Percentiles rank a stretch among this genome's conserved stretches.
Evolutionary conservation across 306 rosid genomes (phyloP).

Genomic region (Mimosa bimucronata): DNA sequence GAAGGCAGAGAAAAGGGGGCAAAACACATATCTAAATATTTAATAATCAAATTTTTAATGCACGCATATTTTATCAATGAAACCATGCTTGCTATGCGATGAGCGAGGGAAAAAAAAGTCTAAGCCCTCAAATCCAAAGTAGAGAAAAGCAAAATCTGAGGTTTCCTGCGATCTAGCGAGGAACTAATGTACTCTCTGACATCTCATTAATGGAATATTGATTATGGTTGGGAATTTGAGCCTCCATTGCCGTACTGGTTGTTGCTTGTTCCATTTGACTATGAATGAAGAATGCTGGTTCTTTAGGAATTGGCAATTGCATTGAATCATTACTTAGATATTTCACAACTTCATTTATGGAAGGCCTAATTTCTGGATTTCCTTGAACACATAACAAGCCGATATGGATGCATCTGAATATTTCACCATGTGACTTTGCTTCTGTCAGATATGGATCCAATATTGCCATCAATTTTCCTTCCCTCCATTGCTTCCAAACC

Average conservation of each 20-base stretch:
- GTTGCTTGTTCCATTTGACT: no score
- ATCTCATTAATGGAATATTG: constrained; percentile 1
- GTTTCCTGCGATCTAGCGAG: not conserved
- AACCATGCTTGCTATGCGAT: no score
- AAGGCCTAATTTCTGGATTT: not conserved
- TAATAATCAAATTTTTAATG: not conserved
- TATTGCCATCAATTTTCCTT: not conserved
- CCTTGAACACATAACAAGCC: not conserved
- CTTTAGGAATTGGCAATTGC: not conserved
- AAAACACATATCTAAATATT: no score
- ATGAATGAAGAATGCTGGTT: no score
- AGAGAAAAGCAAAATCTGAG: not conserved
- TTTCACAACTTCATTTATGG: not conserved
- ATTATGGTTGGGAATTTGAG: not conserved
- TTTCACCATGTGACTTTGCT: not conserved
- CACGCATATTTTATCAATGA: no score
- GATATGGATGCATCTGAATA: not conserved
- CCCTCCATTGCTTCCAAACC: not conserved
- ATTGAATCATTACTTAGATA: not conserved
- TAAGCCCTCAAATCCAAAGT: not conserved
- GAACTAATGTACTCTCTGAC: not conserved
- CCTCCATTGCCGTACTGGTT: no score
- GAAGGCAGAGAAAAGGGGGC: no score
- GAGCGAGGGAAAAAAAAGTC: no score
- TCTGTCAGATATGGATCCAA: not conserved